Evolutionary conservation across 768 basidiomycete genomes (phyloP), one percentile per base, ranked within the genome.

Genomic region (Asterophora lycoperdoides): DNA sequence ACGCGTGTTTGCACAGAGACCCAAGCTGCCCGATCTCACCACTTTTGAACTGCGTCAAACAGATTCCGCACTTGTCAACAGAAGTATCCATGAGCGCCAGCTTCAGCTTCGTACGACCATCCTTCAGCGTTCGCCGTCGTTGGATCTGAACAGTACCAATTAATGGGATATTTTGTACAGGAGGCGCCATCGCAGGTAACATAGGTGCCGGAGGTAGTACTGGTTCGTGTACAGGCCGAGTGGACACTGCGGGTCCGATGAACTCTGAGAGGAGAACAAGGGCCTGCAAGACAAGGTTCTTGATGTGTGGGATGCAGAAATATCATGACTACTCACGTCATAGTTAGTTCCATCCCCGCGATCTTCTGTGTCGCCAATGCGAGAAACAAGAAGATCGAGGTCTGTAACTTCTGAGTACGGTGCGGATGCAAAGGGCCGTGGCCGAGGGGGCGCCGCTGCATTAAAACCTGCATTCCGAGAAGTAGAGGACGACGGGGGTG

Each of bases 51-150:
- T 83, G 83, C 40, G 73, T 76, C 61, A 88, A 67, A 61, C 89
- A 90, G 42, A 89, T 82, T 34, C 81, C 77, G 64, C 89, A 91
- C 58, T 79, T 79, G 53, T 84, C 79, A 29, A 90, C 86, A 1
- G 71, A 58, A 11, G 76, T 69, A 33, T 83, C 88, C 15, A 86
- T 66, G 42, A 89, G 61, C 7, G 73, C 70, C 41, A 89, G 64
- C 68, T 88, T 90, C 38, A 87, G 57, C 68, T 89, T 89, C 46
- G 81, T 72, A 36, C 81, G 81, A 5, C 87, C 86, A 56, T 86
- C 78, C 54, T 70, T 70, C 41, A 78, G 79, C 41, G 73, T 72
- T 18, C 87, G 75, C 44, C 78, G 72, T 17, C 83, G 77, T 62
- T 76, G 68, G 11, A 87, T 69, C 53, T 79, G 78, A 57, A 89